Base-by-base conservation (phyloP, 2,329 filamentous ascomycete species). In the Claviceps africana region DNA sequence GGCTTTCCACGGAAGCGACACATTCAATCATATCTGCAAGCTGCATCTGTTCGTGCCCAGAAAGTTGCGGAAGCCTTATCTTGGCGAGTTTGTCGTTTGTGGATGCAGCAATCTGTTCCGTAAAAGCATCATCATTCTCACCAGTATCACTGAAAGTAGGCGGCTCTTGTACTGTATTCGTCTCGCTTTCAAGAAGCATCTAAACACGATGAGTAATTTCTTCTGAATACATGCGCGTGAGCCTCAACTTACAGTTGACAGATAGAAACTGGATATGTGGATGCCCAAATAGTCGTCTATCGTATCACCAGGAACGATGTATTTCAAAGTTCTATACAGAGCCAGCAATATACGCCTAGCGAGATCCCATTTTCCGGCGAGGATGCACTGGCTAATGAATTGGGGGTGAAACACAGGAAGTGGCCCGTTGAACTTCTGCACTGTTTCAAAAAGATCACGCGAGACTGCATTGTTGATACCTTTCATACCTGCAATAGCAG, bases 401-500 rank as follows among this genome's bases (percentile, higher is more conserved):
- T 95, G 88, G 0, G 93, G 93, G 61, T 98, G 91, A 60, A 95
- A 98, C 2, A 94, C 76, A 0, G 93, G 88, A 7, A 97, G 71
- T 2, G 90, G 86, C 0, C 88, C 87, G 61, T 96, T 97, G 48
- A 97, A 74, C 55, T 86, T 76, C 58, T 86, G 85, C 11, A 94
- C 86, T 9, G 89, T 78, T 40, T 90, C 82, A 58, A 94, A 95
- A 4, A 95, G 71, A 62, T 93, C 83, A 64, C 81, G 77, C 1
- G 72, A 73, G 4, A 73, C 73, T 61, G 69, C 69, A 54, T 72
- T 74, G 47, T 72, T 69, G 15, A 76, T 72, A 21, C 79, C 62
- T 19, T 75, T 70, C 44, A 76, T 59, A 47, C 69, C 70, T 4
- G 77, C 73, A 19, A 83, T 73, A 10, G 86, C 67, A 9, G 78